These are phyloP conservation scores for Voacanga thouarsii DNA, from an alignment of 257 asterid species.

Conservation along the genomic window DNA sequence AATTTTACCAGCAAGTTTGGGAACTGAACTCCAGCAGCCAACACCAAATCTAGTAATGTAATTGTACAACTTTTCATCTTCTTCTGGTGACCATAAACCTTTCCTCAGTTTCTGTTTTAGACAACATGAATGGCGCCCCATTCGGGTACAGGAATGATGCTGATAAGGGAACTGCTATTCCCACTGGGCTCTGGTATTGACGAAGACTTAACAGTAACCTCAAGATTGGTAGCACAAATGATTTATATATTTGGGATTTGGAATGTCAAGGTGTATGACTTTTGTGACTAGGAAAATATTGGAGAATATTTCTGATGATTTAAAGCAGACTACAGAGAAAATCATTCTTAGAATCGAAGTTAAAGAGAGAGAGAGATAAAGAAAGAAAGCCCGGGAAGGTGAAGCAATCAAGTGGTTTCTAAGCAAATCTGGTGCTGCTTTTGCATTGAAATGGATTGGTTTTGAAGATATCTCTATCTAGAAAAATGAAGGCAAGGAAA, in stretches of 20 bases:
- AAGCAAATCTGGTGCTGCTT: conserved; percentile 59
- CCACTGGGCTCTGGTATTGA: background rate
- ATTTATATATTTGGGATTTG: conserved; percentile 8
- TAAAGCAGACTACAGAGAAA: conserved; percentile 29
- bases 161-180: background rate
- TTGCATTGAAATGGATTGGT: conserved; percentile 45
- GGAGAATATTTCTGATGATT: conserved; percentile 25
- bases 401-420: conserved; percentile 55
- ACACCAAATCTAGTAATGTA: conserved; percentile 73
- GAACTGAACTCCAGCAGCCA: conserved; percentile 96
- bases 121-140: conserved; percentile 67
- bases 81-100: conserved; percentile 96
- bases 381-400: conserved; percentile 17
- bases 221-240: background rate
- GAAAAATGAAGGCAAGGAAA: conserved; percentile 9
- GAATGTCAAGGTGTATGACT: background rate
- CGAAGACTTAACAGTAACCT: conserved; percentile 18
- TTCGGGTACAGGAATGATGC: conserved; percentile 11
- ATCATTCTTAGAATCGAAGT: conserved; percentile 51
- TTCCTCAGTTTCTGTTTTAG: conserved; percentile 74
- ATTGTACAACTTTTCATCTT: conserved; percentile 67
- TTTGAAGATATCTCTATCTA: conserved; percentile 38
- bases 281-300: background rate
- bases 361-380: conserved; percentile 21
- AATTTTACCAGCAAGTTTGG: conserved; percentile 62